Evolutionary conservation across 2,329 filamentous ascomycete species (phyloP), one percentile per base, ranked within the genome.

Genomic region (Peltaster fructicola): DNA sequence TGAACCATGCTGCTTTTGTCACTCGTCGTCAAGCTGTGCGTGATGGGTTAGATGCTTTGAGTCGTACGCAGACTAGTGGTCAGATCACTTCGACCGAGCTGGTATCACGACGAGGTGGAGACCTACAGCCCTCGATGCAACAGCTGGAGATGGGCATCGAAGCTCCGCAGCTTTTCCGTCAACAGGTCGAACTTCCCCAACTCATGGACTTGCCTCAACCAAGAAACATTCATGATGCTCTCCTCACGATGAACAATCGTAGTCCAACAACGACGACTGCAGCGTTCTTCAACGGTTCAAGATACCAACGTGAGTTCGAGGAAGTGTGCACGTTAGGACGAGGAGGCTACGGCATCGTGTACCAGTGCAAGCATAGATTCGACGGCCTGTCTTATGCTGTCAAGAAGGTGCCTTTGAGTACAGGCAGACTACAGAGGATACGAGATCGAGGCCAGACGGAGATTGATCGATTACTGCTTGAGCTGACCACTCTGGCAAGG

Each of bases 291-390:
- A 10, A 23, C 21, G 21, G 27, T 15, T 56, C 58, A 20, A 51
- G 59, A 20, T 66, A 64, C 36, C 42, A 50, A 3, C 50, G 53
- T 17, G 63, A 63, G 31, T 68, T 63, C 30, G 50, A 55, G 11
- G 60, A 69, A 34, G 40, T 71, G 8, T 56, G 53, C 10, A 40
- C 68, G 2, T 53, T 76, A 3, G 71, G 71, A 2, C 69, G 63
- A 40, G 72, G 72, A 8, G 72, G 70, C 0, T 76, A 72, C 39
- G 70, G 69, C 2, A 59, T 61, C 17, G 72, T 76, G 2, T 76
- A 62, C 40, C 65, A 65, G 33, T 69, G 63, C 7, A 59, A 53
- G 23, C 65, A 75, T 34, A 58, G 61, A 24, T 58, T 76, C 5
- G 72, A 77, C 39, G 59, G 62, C 5, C 59, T 62, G 21, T 51